phyloP scores from a whole-genome alignment of 164 flowering plant species.

The Chimonanthus salicifolius region DNA sequence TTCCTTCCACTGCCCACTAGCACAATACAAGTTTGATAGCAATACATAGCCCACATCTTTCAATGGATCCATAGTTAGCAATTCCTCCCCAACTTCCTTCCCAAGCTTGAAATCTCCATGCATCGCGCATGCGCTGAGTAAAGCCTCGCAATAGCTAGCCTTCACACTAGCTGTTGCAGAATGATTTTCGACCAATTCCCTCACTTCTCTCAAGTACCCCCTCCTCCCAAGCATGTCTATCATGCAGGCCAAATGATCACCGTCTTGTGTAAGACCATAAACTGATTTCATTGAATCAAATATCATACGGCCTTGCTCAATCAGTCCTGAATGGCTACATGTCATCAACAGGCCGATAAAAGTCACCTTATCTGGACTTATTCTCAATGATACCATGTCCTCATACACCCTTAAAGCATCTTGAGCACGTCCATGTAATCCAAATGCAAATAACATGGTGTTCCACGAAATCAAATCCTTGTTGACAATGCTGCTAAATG shows the following conservation, averaged over 20 bases:
- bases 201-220: constrained; percentile 39
- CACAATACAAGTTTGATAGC: constrained; percentile 60
- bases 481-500: constrained; percentile 32
- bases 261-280: constrained; percentile 28
- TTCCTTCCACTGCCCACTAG: constrained; percentile 33
- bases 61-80: constrained; percentile 35
- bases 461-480: constrained; percentile 59
- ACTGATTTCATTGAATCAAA: constrained; percentile 33
- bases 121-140: constrained; percentile 50
- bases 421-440: constrained; percentile 41
- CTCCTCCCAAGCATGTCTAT: constrained; percentile 57
- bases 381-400: constrained; percentile 30
- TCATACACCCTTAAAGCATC: constrained; percentile 38
- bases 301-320: constrained; percentile 29
- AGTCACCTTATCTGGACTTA: constrained; percentile 49
- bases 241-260: constrained; percentile 54
- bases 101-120: constrained; percentile 35
- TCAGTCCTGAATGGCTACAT: constrained; percentile 55
- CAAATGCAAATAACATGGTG: constrained; percentile 59
- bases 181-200: constrained; percentile 21
- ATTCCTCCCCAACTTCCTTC: constrained; percentile 26
- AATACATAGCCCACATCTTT: constrained; percentile 54
- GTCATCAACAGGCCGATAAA: constrained; percentile 53
- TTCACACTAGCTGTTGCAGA: constrained; percentile 4
- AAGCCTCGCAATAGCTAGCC: constrained; percentile 28